phyloP scores from a whole-genome alignment of 2,329 filamentous ascomycete species.

The Paraphaeosphaeria sporulosa region DNA sequence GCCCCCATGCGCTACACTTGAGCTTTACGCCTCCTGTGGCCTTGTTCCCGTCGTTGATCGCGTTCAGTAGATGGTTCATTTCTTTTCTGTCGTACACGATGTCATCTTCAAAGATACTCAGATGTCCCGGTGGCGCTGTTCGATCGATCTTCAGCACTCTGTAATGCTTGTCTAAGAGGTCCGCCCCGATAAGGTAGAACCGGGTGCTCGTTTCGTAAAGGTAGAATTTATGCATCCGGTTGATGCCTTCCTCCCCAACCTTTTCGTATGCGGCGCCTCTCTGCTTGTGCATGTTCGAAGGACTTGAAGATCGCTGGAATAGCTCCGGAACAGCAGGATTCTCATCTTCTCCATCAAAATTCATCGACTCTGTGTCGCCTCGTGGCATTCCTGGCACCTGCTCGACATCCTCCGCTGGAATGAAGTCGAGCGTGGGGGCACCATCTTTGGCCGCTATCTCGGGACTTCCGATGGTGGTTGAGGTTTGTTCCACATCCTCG shows the following conservation, averaged over 20 bases:
- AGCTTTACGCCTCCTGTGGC: constrained; percentile 87
- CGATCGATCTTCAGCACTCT: constrained; percentile 95
- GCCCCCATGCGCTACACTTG: constrained; percentile 89
- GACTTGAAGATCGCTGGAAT: constrained; percentile 51
- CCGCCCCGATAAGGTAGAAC: constrained; percentile 93
- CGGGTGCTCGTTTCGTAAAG: constrained; percentile 92
- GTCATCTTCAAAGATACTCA: constrained; percentile 91
- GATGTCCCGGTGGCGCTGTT: constrained; percentile 77
- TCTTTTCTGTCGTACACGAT: constrained; percentile 92
- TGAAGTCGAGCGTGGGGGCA: constrained; percentile 34
- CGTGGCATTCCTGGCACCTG: constrained; percentile 39
- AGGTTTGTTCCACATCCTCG: constrained; percentile 37
- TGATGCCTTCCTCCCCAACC: constrained; percentile 53
- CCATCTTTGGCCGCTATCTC: constrained; percentile 35
- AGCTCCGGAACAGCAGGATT: constrained; percentile 48
- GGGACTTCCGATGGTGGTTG: constrained; percentile 35
- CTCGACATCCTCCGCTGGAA: constrained; percentile 42
- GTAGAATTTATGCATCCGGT: constrained; percentile 92
- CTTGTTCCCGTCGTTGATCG: constrained; percentile 94
- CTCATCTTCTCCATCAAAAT: constrained; percentile 52
- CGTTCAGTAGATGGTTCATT: constrained; percentile 90
- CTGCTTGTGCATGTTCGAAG: constrained; percentile 46
- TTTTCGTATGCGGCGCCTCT: constrained; percentile 51
- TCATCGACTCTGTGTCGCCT: constrained; percentile 40
- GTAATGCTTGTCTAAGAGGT: constrained; percentile 87